Percentiles rank a stretch among this genome's conserved stretches.
Conservation (phyloP, 2,329 filamentous ascomycete species). For the Cercospora sp. region DNA sequence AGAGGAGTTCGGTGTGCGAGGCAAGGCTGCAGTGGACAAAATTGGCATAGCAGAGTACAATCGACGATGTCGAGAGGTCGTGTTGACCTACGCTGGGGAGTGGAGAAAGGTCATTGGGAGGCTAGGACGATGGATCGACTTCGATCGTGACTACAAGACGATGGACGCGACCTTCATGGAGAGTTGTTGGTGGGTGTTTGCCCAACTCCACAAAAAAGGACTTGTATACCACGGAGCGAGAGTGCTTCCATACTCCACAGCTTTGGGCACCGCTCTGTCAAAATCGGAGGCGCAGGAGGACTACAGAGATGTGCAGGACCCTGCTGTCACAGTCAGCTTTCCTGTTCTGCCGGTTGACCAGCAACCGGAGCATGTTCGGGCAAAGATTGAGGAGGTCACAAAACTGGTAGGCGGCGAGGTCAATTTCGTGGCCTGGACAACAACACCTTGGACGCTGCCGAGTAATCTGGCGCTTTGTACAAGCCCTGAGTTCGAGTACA, state of each 20-base stretch:
- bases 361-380: constrained; percentile 34
- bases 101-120: constrained; percentile 88
- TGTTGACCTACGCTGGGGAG: constrained; percentile 84
- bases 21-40: constrained; percentile 81
- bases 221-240: constrained; percentile 86
- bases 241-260: constrained; percentile 95
- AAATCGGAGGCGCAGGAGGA: constrained; percentile 95
- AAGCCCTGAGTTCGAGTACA: constrained; percentile 80
- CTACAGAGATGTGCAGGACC: constrained; percentile 90
- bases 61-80: constrained; percentile 84
- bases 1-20: constrained; percentile 71
- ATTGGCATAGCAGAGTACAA: constrained; percentile 90
- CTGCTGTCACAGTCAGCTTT: constrained; percentile 84
- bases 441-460: constrained; percentile 83
- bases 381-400: constrained; percentile 34
- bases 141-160: constrained; percentile 97
- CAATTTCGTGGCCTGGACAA: constrained; percentile 83
- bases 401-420: constrained; percentile 55
- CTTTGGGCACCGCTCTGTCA: constrained; percentile 82
- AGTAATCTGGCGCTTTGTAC: constrained; percentile 76
- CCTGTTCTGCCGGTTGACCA: constrained; percentile 59
- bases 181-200: constrained; percentile 95
- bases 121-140: constrained; percentile 93
- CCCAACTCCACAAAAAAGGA: constrained; percentile 85
- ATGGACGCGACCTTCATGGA: constrained; percentile 98